Conservation (phyloP, 768 basidiomycete species). For the Lyophyllum shimeji region DNA sequence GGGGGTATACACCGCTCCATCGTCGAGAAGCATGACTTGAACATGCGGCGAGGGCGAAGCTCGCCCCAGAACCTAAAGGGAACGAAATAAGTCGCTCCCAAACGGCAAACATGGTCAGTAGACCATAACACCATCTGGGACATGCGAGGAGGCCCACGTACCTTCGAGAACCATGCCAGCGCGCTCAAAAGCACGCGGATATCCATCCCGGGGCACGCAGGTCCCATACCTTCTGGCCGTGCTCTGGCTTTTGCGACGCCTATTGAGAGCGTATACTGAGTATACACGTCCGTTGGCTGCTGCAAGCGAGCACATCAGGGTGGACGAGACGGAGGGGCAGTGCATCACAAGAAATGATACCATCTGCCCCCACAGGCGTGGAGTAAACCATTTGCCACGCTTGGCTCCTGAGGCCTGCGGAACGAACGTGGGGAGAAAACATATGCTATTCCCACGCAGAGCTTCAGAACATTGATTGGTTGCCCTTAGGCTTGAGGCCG, state of each 20-base stretch:
- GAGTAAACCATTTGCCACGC: too few species aligned
- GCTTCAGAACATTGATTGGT: background rate
- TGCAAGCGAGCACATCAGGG: background rate
- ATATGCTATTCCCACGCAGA: background rate
- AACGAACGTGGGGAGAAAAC: background rate
- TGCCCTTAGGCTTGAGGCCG: too few species aligned
- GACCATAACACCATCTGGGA: background rate
- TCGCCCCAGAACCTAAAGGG: background rate
- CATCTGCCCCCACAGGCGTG: too few species aligned
- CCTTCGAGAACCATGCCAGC: background rate
- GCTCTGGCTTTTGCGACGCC: background rate
- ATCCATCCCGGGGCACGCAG: background rate
- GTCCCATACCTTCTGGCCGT: background rate
- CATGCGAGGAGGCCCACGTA: background rate
- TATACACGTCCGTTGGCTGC: background rate
- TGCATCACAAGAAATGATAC: background rate
- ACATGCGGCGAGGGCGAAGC: background rate
- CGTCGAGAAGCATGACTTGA: background rate
- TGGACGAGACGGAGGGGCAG: background rate
- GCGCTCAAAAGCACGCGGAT: background rate
- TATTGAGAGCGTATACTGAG: background rate
- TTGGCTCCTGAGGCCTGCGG: too few species aligned
- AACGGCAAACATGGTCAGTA: background rate
- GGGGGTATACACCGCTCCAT: background rate
- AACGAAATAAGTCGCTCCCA: background rate